Evolutionary conservation across 2,329 filamentous ascomycete genomes (phyloP), one percentile per base, ranked within the genome.

Genomic region (Paecilomyces variotii): DNA sequence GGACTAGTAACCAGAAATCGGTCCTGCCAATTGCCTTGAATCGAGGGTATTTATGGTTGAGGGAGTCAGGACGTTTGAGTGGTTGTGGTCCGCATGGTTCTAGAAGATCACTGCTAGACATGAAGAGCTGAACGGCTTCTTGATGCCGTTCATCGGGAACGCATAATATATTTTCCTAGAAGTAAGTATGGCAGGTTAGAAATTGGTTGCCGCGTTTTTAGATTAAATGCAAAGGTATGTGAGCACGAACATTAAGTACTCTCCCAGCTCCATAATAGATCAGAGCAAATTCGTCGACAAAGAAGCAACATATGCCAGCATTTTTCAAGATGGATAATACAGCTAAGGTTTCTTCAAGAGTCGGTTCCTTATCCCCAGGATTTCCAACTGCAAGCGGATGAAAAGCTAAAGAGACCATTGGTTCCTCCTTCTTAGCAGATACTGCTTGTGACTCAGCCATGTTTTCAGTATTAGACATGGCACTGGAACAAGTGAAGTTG

Each of bases 21-120:
- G 39, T 59, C 32, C 57, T 54, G n/a, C 61, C 60, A 24, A 59
- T 58, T 1, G 56, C 57, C 39, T 64, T 64, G 56, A 64, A 64
- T 35, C 59, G 58, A 32, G 61, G 57, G 39, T 63, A 64, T 25
- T 59, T 59, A 55, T 61, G 59, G 24, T 61, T 59, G 2, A 60
- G 55, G 14, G 39, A 59, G 27, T 32, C 12, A 12, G 60, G 56
- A 4, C 12, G 56, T 7, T 11, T 52, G 45, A 60, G 51, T 26
- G 62, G 59, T 32, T 45, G 56, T 27, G 57, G 55, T 25, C 53
- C 61, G 54, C 61, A 64, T 26, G 62, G 61, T 27, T 61, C 34
- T 39, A 64, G 55, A 9, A 62, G 59, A 56, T 61, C 45, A 50
- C 28, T 56, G 11, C 34, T 30, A 30, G 59, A 57, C 30, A 28